Conservation (phyloP, 2,329 filamentous ascomycete species). For the Cordyceps sp. region DNA sequence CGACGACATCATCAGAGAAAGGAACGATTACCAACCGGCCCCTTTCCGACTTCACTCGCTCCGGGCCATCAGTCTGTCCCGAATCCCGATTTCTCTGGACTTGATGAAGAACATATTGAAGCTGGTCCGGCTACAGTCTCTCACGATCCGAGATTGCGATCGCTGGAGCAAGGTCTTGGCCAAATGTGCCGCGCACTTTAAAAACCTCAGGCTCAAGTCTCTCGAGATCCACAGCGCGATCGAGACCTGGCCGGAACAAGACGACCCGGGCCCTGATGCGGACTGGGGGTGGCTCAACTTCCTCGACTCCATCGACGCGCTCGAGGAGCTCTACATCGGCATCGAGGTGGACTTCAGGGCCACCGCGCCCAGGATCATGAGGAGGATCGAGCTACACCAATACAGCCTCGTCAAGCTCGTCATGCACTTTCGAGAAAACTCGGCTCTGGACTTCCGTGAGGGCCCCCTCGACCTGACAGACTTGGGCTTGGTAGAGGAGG, state of each 20-base stretch:
- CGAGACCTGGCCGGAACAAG: background rate
- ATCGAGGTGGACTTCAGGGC: background rate
- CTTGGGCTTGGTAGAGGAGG: background rate
- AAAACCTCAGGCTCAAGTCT: background rate
- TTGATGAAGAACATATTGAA: background rate
- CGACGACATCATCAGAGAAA: background rate
- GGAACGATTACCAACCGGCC: background rate
- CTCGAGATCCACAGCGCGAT: background rate
- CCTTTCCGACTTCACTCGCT: background rate
- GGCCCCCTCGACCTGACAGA: background rate
- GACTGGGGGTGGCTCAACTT: background rate
- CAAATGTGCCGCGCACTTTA: no score
- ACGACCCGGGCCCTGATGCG: background rate
- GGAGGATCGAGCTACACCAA: background rate
- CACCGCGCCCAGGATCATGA: no score
- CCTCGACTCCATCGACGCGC: background rate
- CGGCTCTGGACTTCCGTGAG: background rate
- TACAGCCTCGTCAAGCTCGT: background rate
- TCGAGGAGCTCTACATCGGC: background rate
- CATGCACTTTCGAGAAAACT: background rate
- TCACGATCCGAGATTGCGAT: background rate
- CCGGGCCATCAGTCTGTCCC: background rate
- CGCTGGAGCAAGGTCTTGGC: background rate
- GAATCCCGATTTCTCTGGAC: background rate
- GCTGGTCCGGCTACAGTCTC: background rate